Evolutionary conservation across 2,329 filamentous ascomycete genomes (phyloP), one percentile per base, ranked within the genome.

Genomic region (Alternaria longipes): DNA sequence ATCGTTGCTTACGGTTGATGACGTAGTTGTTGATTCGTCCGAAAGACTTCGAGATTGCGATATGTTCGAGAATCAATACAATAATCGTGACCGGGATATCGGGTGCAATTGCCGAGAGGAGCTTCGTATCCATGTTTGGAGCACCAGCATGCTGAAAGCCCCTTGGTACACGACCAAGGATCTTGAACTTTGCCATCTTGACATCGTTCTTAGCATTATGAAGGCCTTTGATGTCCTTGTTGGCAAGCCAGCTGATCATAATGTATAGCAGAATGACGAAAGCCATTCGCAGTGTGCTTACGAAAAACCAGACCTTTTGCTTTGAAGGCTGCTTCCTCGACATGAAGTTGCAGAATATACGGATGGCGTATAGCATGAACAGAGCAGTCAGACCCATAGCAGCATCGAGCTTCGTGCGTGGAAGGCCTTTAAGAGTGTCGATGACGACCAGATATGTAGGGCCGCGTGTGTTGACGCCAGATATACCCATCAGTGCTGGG

Each of bases 41-140:
- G 69, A 99, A 98, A 0, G 94, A 97, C 79, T 98, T 99, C 18
- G 94, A 93, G 65, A 98, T 97, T 49, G 94, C 93, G 71, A 98
- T 97, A 77, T 98, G 94, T 80, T 98, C 95, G 63, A 98, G 96
- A 36, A 98, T 85, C 59, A 98, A 85, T n/a, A 99, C 94, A 67
- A 98, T 97, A 54, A 97, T 89, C 0, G 91, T 90, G 8, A 91
- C 91, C 0, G 95, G 95, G 4, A 98, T 83, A 65, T 97, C 86
- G 44, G 84, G 83, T 1, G 86, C 84, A 73, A 97, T 93, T 1
- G 87, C 81, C 2, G 82, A 84, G 73, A 97, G 86, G 53, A 97
- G 86, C 0, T 84, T 78, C 0, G 78, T 79, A 66, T 91, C 88
- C 61, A 98, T 81, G 0, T 80, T 83, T 0, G 95, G 95, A 5